These are phyloP conservation scores for Pseudogymnoascus sp. DNA, from an alignment of 2,329 filamentous ascomycete species.

Conservation along the genomic window DNA sequence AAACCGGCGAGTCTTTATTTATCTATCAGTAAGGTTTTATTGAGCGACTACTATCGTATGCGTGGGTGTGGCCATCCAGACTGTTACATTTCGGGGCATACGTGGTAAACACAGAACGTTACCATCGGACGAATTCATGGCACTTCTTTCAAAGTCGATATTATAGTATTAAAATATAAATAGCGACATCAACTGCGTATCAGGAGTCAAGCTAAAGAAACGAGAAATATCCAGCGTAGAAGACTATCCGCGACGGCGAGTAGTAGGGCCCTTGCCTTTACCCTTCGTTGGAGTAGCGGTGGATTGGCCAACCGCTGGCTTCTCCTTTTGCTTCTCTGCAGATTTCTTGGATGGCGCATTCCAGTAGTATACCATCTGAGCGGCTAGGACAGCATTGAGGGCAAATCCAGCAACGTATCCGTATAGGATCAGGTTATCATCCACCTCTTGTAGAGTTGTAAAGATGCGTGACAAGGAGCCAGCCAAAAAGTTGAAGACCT, in stretches of 20 bases:
- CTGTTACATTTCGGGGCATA: too few relatives aligned
- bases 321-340: slow-evolving; percentile 35
- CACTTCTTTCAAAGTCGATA: slow-evolving; percentile 8
- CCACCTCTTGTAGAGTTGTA: slow-evolving; percentile 93
- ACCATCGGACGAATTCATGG: background rate
- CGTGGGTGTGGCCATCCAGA: background rate
- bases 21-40: background rate
- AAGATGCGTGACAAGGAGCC: slow-evolving; percentile 94
- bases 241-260: slow-evolving; percentile 9
- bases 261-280: slow-evolving; percentile 3
- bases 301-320: background rate
- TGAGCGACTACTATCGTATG: background rate
- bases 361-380: slow-evolving; percentile 97
- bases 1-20: background rate
- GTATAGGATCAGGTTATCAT: slow-evolving; percentile 93
- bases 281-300: background rate
- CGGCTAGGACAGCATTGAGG: slow-evolving; percentile 80
- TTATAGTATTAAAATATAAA: slow-evolving; percentile 9
- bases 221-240: background rate
- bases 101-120: too few relatives aligned
- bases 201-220: slow-evolving; percentile 5
- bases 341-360: slow-evolving; percentile 55
- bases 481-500: slow-evolving; percentile 97
- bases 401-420: slow-evolving; percentile 85
- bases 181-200: slow-evolving; percentile 7